Conservation (phyloP, 345 rosid species). For the Eutrema yunnanense region DNA sequence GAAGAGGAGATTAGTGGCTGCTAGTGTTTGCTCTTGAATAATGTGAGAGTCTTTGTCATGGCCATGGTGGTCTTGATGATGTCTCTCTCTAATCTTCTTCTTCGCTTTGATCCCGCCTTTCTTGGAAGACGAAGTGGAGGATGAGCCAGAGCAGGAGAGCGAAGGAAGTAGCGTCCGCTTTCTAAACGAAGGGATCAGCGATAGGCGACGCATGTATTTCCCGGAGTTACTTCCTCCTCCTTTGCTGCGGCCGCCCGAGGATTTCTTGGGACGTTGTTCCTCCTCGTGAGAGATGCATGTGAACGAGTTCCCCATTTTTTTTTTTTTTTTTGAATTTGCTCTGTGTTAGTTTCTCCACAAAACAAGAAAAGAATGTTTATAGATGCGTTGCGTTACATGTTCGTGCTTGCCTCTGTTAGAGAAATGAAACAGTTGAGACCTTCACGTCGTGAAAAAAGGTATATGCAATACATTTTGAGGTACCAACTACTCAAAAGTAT, state of each 20-base stretch:
- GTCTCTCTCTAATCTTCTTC: conserved; percentile 34
- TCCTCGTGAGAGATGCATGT: conserved; percentile 31
- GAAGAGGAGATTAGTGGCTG: conserved; percentile 73
- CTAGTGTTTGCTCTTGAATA: conserved; percentile 66
- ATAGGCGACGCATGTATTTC: conserved; percentile 20
- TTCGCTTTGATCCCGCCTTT: conserved; percentile 24
- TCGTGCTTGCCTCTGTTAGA: conserved; percentile 31
- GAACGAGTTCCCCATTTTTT: conserved; percentile 32
- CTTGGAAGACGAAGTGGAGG: conserved; percentile 28
- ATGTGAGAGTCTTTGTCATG: conserved; percentile 41
- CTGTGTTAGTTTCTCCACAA: background rate
- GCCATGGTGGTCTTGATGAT: conserved; percentile 24
- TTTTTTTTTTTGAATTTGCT: background rate
- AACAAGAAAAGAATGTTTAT: background rate
- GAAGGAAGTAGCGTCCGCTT: conserved; percentile 23
- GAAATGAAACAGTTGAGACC: conserved; percentile 28
- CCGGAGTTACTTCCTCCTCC: conserved; percentile 13
- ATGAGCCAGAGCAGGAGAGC: conserved; percentile 27
- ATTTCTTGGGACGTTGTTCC: conserved; percentile 22
- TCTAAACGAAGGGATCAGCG: conserved; percentile 26
- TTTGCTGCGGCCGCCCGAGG: conserved; percentile 1
- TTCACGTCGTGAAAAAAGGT: conserved; percentile 25
- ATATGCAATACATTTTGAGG: background rate
- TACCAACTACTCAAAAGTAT: background rate
- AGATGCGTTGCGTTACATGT: conserved; percentile 3